Conservation (phyloP, 139 green algal genomes). For the Pedinophyceae sp. region DNA sequence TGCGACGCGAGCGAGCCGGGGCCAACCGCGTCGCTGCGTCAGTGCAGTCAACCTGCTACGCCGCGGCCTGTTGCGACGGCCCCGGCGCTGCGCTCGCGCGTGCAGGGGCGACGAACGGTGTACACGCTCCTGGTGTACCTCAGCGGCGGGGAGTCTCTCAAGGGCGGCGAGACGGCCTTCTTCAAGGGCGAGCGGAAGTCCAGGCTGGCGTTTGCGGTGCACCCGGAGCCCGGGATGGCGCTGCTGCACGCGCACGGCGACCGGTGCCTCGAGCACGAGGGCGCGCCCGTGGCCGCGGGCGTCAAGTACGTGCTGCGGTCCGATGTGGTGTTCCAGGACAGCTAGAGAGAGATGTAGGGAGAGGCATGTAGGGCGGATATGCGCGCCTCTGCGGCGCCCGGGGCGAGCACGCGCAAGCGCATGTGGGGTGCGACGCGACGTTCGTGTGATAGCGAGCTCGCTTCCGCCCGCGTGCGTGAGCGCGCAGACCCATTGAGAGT, state of each 20-base stretch:
- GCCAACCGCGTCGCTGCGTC: no score
- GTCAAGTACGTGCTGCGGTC: slow-evolving; percentile 54
- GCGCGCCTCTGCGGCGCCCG: no score
- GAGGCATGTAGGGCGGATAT: no score
- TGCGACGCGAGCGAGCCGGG: background rate
- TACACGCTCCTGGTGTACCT: slow-evolving; percentile 59
- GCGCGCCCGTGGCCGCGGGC: slow-evolving; percentile 19
- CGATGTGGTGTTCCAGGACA: slow-evolving; percentile 56
- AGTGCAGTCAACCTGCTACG: no score
- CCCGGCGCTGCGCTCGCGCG: no score
- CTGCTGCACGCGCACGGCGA: slow-evolving; percentile 50
- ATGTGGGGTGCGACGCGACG: no score
- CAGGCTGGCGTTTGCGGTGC: slow-evolving; percentile 17
- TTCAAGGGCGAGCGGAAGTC: slow-evolving; percentile 12
- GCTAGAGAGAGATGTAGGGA: no score
- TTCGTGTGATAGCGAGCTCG: no score
- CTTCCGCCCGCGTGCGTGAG: no score
- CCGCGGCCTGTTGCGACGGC: no score
- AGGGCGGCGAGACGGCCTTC: slow-evolving; percentile 31
- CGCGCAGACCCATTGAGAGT: no score
- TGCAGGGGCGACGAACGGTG: slow-evolving; percentile 11
- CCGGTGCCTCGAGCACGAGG: slow-evolving; percentile 47
- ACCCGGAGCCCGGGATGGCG: slow-evolving; percentile 26
- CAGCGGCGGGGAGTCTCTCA: slow-evolving; percentile 3
- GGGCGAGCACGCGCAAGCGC: no score